A percentile compares a stretch with the other conserved stretches of the same genome.
These are phyloP conservation scores for Craspedostauros australis DNA, from an alignment of 108 stramenopile genomes.

Conservation along the genomic window DNA sequence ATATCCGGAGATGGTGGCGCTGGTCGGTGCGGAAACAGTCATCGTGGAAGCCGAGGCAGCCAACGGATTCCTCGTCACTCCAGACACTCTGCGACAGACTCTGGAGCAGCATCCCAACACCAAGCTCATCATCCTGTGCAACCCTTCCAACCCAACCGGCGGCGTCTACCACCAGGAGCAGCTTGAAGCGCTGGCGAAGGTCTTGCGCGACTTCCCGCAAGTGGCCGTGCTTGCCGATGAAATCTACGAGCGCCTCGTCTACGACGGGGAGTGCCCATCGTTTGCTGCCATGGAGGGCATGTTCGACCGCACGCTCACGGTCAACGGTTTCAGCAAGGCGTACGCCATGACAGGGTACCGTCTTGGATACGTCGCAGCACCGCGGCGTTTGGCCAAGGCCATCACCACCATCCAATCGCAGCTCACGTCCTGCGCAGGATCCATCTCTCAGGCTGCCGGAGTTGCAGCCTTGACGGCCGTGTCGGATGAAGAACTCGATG, in stretches of 20 bases:
- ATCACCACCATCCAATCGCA: constrained; percentile 84
- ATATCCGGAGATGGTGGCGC: constrained; percentile 92
- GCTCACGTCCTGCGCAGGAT: constrained; percentile 90
- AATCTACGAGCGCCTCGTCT: constrained; percentile 95
- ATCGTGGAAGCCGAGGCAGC: constrained; percentile 77
- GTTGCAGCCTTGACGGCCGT: constrained; percentile 80
- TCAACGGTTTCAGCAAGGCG: constrained; percentile 95
- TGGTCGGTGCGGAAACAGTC: constrained; percentile 84
- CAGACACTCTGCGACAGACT: constrained; percentile 53
- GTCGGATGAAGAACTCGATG: constrained; percentile 56
- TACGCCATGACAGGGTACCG: constrained; percentile 97
- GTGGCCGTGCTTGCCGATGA: constrained; percentile 89
- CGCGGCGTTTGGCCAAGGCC: constrained; percentile 60
- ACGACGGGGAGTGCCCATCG: constrained; percentile 71
- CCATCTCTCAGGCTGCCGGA: constrained; percentile 91
- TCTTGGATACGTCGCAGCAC: constrained; percentile 88
- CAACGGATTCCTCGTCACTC: constrained; percentile 79
- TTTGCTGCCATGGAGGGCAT: constrained; percentile 80
- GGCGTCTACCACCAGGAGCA: constrained; percentile 66
- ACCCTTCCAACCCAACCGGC: constrained; percentile 95
- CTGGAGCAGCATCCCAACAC: constrained; percentile 56
- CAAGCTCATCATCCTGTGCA: constrained; percentile 91
- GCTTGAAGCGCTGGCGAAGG: constrained; percentile 58
- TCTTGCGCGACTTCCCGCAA: constrained; percentile 59
- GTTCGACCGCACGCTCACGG: constrained; percentile 81